These are phyloP conservation scores for Jamesozyma lodderae DNA, from an alignment of 805 yeast species.

Conservation along the genomic window DNA sequence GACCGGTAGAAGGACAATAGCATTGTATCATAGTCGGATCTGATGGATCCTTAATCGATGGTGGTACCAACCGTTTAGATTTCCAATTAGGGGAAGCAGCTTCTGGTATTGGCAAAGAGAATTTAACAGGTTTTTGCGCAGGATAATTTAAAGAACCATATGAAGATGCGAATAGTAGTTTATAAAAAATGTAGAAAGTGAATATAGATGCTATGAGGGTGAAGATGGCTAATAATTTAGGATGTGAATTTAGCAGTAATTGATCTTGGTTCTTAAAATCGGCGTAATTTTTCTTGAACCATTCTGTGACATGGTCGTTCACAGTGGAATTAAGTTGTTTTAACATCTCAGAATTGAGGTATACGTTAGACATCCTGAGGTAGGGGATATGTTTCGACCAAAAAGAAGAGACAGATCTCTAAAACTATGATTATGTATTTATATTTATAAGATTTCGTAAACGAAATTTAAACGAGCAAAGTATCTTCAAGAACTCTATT, in stretches of 20 bases:
- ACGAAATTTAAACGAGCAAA: too few species aligned
- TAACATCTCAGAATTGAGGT: constrained; percentile 21
- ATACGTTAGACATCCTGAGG: constrained; percentile 19
- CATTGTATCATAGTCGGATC: constrained; percentile 66
- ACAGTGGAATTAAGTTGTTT: constrained; percentile 23
- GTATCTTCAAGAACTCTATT: too few species aligned
- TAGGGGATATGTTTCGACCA: background rate
- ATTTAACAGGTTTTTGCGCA: constrained; percentile 16
- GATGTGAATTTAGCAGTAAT: background rate
- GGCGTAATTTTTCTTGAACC: constrained; percentile 49
- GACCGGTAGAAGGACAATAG: constrained; percentile 96
- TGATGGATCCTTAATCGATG: constrained; percentile 40
- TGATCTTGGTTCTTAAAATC: constrained; percentile 1
- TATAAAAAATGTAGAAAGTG: constrained; percentile 15
- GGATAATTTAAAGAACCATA: too few species aligned
- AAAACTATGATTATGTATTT: too few species aligned
- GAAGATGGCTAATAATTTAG: constrained; percentile 1
- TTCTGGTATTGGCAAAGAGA: constrained; percentile 18
- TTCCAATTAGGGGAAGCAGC: constrained; percentile 64
- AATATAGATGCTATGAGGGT: constrained; percentile 13
- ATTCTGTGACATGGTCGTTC: constrained; percentile 42
- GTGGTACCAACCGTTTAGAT: constrained; percentile 57
- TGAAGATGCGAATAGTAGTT: constrained; percentile 10
- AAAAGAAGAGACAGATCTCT: background rate
- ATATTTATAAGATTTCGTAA: too few species aligned